Evolutionary conservation across 352 stramenopile genomes (phyloP), one percentile per base, ranked within the genome.

Genomic region (Pythium guiyangense): DNA sequence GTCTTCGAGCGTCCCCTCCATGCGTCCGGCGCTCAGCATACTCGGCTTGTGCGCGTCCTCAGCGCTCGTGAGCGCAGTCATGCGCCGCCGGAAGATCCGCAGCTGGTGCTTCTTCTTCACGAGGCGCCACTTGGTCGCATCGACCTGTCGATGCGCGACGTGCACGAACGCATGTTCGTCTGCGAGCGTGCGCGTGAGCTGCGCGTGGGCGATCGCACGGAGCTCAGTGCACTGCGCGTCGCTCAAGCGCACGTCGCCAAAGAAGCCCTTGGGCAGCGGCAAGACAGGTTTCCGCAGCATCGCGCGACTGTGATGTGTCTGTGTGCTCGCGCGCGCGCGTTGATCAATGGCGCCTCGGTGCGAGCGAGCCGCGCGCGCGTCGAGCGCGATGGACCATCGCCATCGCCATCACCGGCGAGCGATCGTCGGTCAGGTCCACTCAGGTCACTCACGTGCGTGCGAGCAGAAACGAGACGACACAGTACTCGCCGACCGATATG

Each of bases 1-100:
- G 34, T 82, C 71, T 35, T 86, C 71, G 20, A 86, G 66, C 12
- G 74, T 71, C 9, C 76, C 76, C n/a, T 71, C 60, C 22, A 84
- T 64, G 25, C 62, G 53, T 4, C 73, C 73, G 10, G 79, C 57
- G 26, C 70, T 70, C 10, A 77, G 67, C 56, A 87, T 71, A 0
- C 44, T 73, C 35, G 68, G 69, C 10, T 59, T 49, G 3, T 43
- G 37, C 5, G 12, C 14, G 18, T 76, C 59, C 26, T 22, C 26
- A 6, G 15, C 6, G 14, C 17, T 29, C 31, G 44, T 70, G 31
- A 37, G 31, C 31, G 31, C 31, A 9, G 31, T 37, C 31, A 37
- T 37, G 31, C 31, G 48, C 3, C 69, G 73, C 20, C 69, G 71
- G 51, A 70, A 85, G 50, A 88, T 71, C 6, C 73, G 71, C 51